phyloP scores from a whole-genome alignment of 768 basidiomycete species.

The Hypholoma sublateritium region DNA sequence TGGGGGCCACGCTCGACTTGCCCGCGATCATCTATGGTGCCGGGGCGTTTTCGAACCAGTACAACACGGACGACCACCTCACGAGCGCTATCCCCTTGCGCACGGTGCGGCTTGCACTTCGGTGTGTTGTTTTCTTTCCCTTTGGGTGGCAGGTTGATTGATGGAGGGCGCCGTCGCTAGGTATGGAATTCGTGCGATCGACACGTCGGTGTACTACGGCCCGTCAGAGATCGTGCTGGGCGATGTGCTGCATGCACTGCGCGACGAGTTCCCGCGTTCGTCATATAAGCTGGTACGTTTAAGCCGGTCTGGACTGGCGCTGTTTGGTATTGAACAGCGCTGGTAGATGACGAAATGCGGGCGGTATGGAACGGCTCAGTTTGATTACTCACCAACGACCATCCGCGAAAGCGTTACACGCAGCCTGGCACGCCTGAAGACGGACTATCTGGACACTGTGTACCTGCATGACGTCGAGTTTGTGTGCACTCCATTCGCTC shows the following conservation, averaged over 20 bases:
- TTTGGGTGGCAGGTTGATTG: neutral
- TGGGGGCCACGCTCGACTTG: conserved; percentile 36
- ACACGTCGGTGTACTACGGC: conserved; percentile 82
- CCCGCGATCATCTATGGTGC: conserved; percentile 68
- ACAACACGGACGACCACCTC: conserved; percentile 63
- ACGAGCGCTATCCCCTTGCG: conserved; percentile 57
- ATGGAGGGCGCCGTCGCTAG: conserved; percentile 34
- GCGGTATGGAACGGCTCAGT: conserved; percentile 62
- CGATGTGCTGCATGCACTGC: conserved; percentile 56
- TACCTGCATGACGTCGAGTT: conserved; percentile 88
- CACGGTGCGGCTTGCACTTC: conserved; percentile 70
- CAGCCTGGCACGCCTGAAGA: conserved; percentile 69
- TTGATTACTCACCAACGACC: conserved; percentile 71
- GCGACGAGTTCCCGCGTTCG: conserved; percentile 70
- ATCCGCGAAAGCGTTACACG: conserved; percentile 67
- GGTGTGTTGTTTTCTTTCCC: conserved; percentile 57
- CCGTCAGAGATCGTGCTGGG: conserved; percentile 79
- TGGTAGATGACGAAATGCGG: conserved; percentile 85
- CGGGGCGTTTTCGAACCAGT: conserved; percentile 64
- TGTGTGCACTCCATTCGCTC: conserved; percentile 52
- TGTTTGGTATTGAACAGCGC: neutral
- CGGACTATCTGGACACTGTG: conserved; percentile 76
- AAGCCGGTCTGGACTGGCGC: neutral
- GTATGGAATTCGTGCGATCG: conserved; percentile 80
- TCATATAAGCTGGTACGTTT: conserved; percentile 69